phyloP scores from a whole-genome alignment of 2,329 filamentous ascomycete genomes.

The Pseudogymnoascus sp. region DNA sequence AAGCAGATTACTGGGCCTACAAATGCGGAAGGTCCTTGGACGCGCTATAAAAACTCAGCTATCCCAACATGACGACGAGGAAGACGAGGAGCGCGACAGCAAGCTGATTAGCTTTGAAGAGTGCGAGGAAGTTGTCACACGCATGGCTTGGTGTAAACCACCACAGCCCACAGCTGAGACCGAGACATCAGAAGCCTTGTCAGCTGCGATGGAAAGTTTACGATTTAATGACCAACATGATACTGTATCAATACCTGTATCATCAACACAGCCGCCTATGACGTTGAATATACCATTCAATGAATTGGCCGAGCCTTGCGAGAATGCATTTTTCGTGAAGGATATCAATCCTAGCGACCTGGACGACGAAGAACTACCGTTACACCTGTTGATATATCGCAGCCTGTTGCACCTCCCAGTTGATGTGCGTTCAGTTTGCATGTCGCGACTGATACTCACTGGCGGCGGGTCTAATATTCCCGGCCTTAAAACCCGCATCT shows the following conservation, averaged over 20 bases:
- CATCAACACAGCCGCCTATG: slow-evolving; percentile 38
- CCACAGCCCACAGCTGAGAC: not conserved
- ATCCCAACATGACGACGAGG: not conserved
- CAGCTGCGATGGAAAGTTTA: slow-evolving; percentile 51
- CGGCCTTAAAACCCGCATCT: slow-evolving; percentile 68
- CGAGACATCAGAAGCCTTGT: slow-evolving; percentile 29
- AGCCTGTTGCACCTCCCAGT: slow-evolving; percentile 67
- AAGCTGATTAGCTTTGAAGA: slow-evolving; percentile 61
- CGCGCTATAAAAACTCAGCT: slow-evolving; percentile 30
- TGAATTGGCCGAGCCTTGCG: slow-evolving; percentile 64
- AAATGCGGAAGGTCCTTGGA: slow-evolving; percentile 58
- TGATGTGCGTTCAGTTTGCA: slow-evolving; percentile 76
- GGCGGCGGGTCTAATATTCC: slow-evolving; percentile 74
- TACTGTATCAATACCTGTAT: slow-evolving; percentile 36
- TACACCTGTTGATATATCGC: slow-evolving; percentile 70
- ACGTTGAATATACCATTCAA: slow-evolving; percentile 61
- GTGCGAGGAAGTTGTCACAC: slow-evolving; percentile 69
- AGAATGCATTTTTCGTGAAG: slow-evolving; percentile 64
- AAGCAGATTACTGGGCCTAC: slow-evolving; percentile 62
- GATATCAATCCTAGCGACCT: slow-evolving; percentile 48
- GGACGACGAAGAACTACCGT: slow-evolving; percentile 79
- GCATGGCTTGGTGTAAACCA: slow-evolving; percentile 67
- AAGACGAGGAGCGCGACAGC: slow-evolving; percentile 13
- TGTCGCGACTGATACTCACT: slow-evolving; percentile 80
- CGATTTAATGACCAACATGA: slow-evolving; percentile 34